phyloP scores from a whole-genome alignment of 2,329 filamentous ascomycete species.

The Colletotrichum karsti region DNA sequence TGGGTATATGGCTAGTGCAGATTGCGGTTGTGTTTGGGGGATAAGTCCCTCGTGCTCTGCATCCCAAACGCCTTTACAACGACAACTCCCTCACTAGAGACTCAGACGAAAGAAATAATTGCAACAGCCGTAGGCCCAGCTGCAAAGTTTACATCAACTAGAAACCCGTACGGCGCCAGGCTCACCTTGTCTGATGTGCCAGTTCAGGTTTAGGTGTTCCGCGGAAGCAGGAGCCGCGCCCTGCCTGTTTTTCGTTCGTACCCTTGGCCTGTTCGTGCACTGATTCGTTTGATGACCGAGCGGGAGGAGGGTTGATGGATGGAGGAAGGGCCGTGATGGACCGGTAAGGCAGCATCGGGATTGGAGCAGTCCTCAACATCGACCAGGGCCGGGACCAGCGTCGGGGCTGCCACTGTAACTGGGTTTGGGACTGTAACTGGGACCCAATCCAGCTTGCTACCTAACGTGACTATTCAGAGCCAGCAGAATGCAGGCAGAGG shows the following conservation, averaged over 20 bases:
- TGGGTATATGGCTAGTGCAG: neutral
- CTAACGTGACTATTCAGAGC: neutral
- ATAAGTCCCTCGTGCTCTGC: no score
- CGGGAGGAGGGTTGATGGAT: conserved; percentile 10
- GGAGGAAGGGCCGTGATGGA: neutral
- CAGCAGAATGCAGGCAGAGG: neutral
- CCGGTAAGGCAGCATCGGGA: neutral
- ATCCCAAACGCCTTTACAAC: neutral
- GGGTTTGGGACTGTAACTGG: neutral
- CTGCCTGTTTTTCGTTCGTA: neutral
- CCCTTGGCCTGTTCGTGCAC: conserved; percentile 13
- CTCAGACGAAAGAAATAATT: neutral
- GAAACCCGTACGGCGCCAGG: neutral
- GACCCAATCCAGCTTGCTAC: neutral
- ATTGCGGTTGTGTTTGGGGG: no score
- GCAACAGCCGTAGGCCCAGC: neutral
- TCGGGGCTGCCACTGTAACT: neutral
- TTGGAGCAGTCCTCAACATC: neutral
- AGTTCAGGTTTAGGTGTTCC: neutral
- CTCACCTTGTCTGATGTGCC: neutral
- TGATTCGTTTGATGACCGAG: conserved; percentile 23
- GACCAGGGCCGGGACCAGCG: neutral
- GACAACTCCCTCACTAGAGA: neutral
- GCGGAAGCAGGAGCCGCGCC: conserved; percentile 5
- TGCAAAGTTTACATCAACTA: neutral